phyloP scores from a whole-genome alignment of 2,329 filamentous ascomycete species.

The Fusarium verticillioides region DNA sequence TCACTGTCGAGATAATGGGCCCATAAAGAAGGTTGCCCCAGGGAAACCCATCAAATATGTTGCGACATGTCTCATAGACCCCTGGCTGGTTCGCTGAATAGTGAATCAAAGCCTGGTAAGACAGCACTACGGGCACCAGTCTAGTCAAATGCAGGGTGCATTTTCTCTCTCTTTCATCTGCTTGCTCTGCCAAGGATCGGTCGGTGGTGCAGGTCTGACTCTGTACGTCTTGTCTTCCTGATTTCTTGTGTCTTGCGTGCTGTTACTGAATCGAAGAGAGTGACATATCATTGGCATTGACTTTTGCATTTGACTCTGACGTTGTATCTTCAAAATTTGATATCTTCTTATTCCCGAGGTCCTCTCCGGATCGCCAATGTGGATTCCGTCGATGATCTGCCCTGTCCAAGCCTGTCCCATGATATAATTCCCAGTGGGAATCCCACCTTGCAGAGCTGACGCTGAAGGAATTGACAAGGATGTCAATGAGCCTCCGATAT shows the following conservation, averaged over 20 bases:
- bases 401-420: constrained; percentile 21
- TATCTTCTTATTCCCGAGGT: constrained; percentile 20
- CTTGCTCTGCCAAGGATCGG: constrained; percentile 28
- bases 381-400: constrained; percentile 32
- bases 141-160: not conserved
- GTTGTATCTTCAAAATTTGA: not conserved
- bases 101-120: constrained; percentile 14
- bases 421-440: constrained; percentile 5
- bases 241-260: constrained; percentile 1
- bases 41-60: constrained; percentile 18
- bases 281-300: constrained; percentile 10
- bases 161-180: not conserved
- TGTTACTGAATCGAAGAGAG: constrained; percentile 1
- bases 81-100: constrained; percentile 23
- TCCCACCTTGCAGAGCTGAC: constrained; percentile 1
- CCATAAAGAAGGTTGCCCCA: constrained; percentile 32
- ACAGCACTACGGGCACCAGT: constrained; percentile 11
- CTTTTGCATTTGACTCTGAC: constrained; percentile 2
- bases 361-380: constrained; percentile 22
- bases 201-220: constrained; percentile 17
- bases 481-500: constrained; percentile 22
- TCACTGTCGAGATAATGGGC: constrained; percentile 8
- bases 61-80: constrained; percentile 29
- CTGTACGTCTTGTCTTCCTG: constrained; percentile 12
- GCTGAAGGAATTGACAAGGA: constrained; percentile 18